Evolutionary conservation across 257 asterid species (phyloP), one percentile per base, ranked within the genome.

Genomic region (Verbena officinalis): DNA sequence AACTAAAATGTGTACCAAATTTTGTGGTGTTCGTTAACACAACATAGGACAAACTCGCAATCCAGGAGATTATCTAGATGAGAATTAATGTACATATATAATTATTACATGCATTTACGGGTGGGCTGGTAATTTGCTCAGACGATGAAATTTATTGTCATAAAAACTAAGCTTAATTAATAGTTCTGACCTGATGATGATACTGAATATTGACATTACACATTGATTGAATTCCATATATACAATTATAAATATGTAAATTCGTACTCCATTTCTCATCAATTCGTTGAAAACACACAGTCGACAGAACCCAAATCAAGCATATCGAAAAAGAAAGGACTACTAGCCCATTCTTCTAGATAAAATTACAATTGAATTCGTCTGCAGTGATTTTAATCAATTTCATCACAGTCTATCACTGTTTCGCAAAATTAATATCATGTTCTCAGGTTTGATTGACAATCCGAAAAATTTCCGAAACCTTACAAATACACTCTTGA

Each of bases 141-240:
- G 83, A 74, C 80, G n/a, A 78, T 16, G 62, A 66, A 74, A 74
- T 78, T 78, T 78, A 74, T 74, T 67, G 80, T 72, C 73, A 70
- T n/a, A 78, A 71, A 62, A 78, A 75, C 71, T 9, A 59, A 59
- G 63, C 15, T 67, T 67, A 74, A 75, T 27, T 27, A 27, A 27
- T 74, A 70, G 73, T 16, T 57, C 65, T 70, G 83, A n/a, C n/a
- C n/a, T n/a, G n/a, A n/a, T n/a, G n/a, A 74, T 66, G 45, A 19
- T 59, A 58, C 45, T 64, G 80, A 73, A 66, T n/a, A n/a, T n/a
- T 77, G 79, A 73, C 73, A 64, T 20, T 64, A 72, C 76, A 69
- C 75, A 73, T 68, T 77, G 8, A 78, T n/a, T n/a, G n/a, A n/a
- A n/a, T n/a, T n/a, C n/a, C n/a, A n/a, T n/a, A n/a, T n/a, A n/a